Evolutionary conservation across 169 alveolate genomes (phyloP).

Genomic region (Sarcocystis neurona): DNA sequence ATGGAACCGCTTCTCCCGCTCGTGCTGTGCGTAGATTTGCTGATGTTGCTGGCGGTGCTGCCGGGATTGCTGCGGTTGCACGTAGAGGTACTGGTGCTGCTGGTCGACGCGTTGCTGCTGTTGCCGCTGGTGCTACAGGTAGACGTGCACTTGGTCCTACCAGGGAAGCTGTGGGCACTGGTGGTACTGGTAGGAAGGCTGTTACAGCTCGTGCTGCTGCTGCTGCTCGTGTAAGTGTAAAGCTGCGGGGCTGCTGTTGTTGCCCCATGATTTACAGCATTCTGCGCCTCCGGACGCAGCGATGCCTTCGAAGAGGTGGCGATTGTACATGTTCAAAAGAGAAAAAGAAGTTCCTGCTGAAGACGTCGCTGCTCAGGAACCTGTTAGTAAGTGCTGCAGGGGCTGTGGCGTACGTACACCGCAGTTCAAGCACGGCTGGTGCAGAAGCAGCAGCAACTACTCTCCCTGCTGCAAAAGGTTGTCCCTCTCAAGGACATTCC

Average conservation of each 20-base stretch:
- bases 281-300: conserved; percentile 81
- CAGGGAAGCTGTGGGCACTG: neutral
- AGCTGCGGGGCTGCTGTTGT: neutral
- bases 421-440: neutral
- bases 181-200: neutral
- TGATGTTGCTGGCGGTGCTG: neutral
- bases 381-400: conserved; percentile 7
- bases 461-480: too few relatives aligned
- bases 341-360: conserved; percentile 35
- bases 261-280: conserved; percentile 68
- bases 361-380: conserved; percentile 29
- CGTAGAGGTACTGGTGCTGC: too few relatives aligned
- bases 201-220: neutral
- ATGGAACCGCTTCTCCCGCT: too few relatives aligned
- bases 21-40: too few relatives aligned
- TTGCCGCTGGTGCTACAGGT: neutral
- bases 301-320: conserved; percentile 81
- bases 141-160: neutral
- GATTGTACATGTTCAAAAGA: conserved; percentile 80
- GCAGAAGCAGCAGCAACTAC: too few relatives aligned
- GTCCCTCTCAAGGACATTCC: too few relatives aligned
- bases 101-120: too few relatives aligned
- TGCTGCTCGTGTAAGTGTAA: neutral
- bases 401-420: neutral
- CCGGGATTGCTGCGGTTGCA: too few relatives aligned